Evolutionary conservation across 1,284 basidiomycete species (phyloP), one percentile per base, ranked within the genome.

Genomic region (Afroboletus lepidellus): DNA sequence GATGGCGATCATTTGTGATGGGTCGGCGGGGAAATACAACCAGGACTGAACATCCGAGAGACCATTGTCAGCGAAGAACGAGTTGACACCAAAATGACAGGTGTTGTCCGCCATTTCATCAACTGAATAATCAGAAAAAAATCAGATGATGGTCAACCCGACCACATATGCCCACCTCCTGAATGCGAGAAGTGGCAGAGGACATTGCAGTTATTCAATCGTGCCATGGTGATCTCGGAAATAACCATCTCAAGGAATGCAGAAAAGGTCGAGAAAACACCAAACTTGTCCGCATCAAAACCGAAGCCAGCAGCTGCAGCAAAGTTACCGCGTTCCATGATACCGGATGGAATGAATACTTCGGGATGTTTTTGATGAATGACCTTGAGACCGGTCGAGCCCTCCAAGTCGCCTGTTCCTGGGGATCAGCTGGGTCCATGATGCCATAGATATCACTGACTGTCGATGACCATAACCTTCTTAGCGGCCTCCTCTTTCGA

Each of bases 221-320:
- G 81, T 16, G 91, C 91, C 91, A 93, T 93, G n/a, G 90, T 92
- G 51, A 92, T 74, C 67, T 93, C 91, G 3, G 90, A 92, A 54
- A 92, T 71, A 53, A 89, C 75, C 91, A 93, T 93, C 77, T 93
- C 90, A 55, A 92, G 75, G 77, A 93, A 93, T 5, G 91, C 90
- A 45, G 87, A 88, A 74, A 93, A 93, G 6, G 90, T 93, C 21
- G 87, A 90, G 75, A 90, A 90, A 54, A 91, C 86, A 60, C 87
- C 87, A 55, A 84, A 88, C 69, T 87, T 89, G 60, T 87, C 76
- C 42, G 75, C 69, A 41, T 80, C 83, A 64, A 88, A 92, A 49
- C 91, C 91, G 67, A 92, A 93, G 25, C 90, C 90, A 29, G 91
- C 90, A 5, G 90, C 91, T 8, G 90, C 90, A 36, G 85, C 86